Percentiles rank a stretch among this genome's conserved stretches.
Conservation (phyloP, 345 rosid genomes). For the Geranium brycei region DNA sequence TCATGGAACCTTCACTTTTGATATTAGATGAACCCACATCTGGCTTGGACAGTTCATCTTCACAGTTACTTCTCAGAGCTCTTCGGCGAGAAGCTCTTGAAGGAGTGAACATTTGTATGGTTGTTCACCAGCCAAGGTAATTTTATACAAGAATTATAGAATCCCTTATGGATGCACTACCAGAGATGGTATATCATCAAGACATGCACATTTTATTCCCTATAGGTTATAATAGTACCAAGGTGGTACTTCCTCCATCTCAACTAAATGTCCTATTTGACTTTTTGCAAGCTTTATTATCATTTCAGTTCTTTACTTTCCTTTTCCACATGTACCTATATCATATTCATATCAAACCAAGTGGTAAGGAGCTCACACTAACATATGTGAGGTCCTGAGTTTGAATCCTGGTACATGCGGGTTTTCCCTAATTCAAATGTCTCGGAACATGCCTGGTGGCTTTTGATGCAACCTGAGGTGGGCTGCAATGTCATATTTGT, state of each 20-base stretch:
- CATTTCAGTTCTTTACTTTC: too few relatives aligned
- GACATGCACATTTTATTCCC: not conserved
- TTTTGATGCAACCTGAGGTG: not conserved
- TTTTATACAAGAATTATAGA: not conserved
- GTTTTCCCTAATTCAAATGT: too few relatives aligned
- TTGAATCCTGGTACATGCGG: too few relatives aligned
- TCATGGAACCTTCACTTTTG: slow-evolving; percentile 97
- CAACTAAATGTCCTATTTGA: not conserved
- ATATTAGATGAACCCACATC: slow-evolving; percentile 98
- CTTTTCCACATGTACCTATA: not conserved
- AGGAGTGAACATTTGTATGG: slow-evolving; percentile 94
- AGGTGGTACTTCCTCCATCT: not conserved
- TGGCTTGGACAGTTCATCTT: slow-evolving; percentile 96
- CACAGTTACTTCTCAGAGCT: slow-evolving; percentile 83
- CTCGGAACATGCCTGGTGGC: too few relatives aligned
- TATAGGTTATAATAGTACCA: not conserved
- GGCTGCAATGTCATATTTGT: not conserved
- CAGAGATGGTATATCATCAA: not conserved
- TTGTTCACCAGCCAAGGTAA: slow-evolving; percentile 95
- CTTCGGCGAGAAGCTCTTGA: slow-evolving; percentile 98
- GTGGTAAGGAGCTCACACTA: too few relatives aligned
- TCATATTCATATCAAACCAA: too few relatives aligned
- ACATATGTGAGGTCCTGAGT: too few relatives aligned
- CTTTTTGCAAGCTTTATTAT: too few relatives aligned
- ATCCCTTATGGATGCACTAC: not conserved